Conservation (phyloP, 2,329 filamentous ascomycete genomes). For the Sclerotiophoma versabilis region DNA sequence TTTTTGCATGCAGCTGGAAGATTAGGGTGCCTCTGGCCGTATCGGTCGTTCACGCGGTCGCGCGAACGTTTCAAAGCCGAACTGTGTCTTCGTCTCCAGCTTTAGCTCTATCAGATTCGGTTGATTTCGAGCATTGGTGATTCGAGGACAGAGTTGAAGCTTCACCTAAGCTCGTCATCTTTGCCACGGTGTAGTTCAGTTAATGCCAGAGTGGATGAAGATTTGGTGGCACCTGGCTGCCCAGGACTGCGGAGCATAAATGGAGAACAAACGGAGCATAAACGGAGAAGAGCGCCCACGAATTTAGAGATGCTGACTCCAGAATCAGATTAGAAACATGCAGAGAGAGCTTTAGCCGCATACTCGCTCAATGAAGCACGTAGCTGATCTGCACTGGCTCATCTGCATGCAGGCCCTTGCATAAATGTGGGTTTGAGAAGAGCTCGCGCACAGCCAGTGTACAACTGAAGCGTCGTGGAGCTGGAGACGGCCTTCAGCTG, state of each 20-base stretch:
- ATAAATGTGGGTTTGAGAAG: not conserved
- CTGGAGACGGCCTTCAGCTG: not conserved
- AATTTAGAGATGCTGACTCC: slow-evolving; percentile 3
- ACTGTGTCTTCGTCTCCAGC: not conserved
- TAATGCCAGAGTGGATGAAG: not conserved
- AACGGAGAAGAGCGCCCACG: slow-evolving; percentile 1
- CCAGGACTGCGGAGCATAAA: slow-evolving; percentile 8
- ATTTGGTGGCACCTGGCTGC: slow-evolving; percentile 8
- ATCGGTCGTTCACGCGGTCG: too few relatives aligned
- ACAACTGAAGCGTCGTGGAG: not conserved
- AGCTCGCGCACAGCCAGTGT: not conserved
- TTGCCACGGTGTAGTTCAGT: not conserved
- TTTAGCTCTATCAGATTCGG: not conserved
- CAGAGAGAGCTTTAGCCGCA: not conserved
- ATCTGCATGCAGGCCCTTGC: not conserved
- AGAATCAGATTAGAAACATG: not conserved
- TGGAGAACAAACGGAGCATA: slow-evolving; percentile 8
- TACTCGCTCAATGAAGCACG: not conserved
- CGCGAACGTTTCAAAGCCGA: not conserved
- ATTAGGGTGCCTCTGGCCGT: too few relatives aligned
- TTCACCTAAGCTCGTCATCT: too few relatives aligned
- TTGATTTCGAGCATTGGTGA: not conserved
- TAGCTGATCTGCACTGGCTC: not conserved
- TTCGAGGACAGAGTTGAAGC: not conserved
- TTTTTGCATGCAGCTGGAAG: not conserved